A percentile compares a stretch with the other conserved stretches of the same genome.
Conservation (phyloP, 768 basidiomycete species). For the Epithele typhae region DNA sequence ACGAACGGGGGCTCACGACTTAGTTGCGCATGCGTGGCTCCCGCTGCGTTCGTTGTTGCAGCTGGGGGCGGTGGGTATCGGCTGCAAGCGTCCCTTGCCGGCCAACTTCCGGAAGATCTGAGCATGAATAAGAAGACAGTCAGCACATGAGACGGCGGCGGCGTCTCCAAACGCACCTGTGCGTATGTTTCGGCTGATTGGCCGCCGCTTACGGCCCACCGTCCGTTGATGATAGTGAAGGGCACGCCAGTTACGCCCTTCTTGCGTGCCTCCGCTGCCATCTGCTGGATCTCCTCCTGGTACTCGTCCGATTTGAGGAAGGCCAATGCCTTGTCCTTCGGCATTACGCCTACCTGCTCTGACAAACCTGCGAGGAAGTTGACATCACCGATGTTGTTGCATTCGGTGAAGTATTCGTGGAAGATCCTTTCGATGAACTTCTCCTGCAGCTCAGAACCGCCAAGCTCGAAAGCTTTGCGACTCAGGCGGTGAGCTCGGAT, state of each 20-base stretch:
- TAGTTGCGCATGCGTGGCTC: no score
- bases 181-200: conserved; percentile 69
- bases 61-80: conserved; percentile 12
- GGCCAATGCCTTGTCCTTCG: conserved; percentile 51
- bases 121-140: not conserved
- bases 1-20: conserved; percentile 2
- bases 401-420: conserved; percentile 62
- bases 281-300: conserved; percentile 56
- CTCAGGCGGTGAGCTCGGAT: conserved; percentile 67
- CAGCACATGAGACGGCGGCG: conserved; percentile 4
- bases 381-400: conserved; percentile 57
- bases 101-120: conserved; percentile 51
- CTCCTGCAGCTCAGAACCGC: conserved; percentile 57
- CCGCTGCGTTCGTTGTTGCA: conserved; percentile 5
- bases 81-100: conserved; percentile 9
- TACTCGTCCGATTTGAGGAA: conserved; percentile 68
- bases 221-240: conserved; percentile 72
- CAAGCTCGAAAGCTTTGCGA: conserved; percentile 59
- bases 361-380: conserved; percentile 58
- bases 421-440: conserved; percentile 55
- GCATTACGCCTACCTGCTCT: conserved; percentile 50
- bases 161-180: conserved; percentile 41
- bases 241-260: conserved; percentile 78
- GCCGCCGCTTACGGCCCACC: conserved; percentile 73
- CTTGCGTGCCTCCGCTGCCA: conserved; percentile 56